Base-by-base conservation (phyloP, 129 eudicot species). In the Tagetes patula region DNA sequence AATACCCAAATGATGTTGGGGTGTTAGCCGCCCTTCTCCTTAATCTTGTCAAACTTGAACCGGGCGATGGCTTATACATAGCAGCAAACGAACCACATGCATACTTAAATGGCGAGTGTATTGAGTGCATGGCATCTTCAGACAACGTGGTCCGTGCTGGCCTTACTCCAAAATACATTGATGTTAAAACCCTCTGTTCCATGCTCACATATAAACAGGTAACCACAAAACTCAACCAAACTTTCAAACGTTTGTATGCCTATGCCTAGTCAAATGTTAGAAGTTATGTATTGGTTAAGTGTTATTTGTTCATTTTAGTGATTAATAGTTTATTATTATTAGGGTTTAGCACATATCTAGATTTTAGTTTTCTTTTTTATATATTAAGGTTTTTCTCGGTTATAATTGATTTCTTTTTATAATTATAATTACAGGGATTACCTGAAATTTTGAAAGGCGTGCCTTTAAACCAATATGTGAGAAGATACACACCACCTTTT, bases 151-250 rank as follows among this genome's bases (percentile, higher is more conserved):
- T 94, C 33, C 97, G 99, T 11, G 99, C 99, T 33, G 99, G 99
- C 59, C 97, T 94, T 38, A 94, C 99, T 67, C 92, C 97, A 1
- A 94, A 94, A 78, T 40, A 84, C 50, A 77, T 93, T 14, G 99
- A 94, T 82, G 96, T 91, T 54, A 74, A 81, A 67, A 88, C 77
- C 49, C 87, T 94, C 36, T 88, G 96, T 73, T 82, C 95, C 43
- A 94, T 94, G 99, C 99, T 94, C 77, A 90, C 96, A 32, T 94
- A 90, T 82, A 94, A 88, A 60, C 97, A 86, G 93, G 98, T 93
- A 47, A 58, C 13, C 36, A 6, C 5, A 33, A 10, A 54, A 42
- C 27, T 7, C 34, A 61, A 20, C 7, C 4, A n/a, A 13, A 55
- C 27, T 20, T 41, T 58, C 69, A 43, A 72, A 72, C 53, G 3